phyloP scores from a whole-genome alignment of 352 stramenopile genomes.

The Pythium aquatile region DNA sequence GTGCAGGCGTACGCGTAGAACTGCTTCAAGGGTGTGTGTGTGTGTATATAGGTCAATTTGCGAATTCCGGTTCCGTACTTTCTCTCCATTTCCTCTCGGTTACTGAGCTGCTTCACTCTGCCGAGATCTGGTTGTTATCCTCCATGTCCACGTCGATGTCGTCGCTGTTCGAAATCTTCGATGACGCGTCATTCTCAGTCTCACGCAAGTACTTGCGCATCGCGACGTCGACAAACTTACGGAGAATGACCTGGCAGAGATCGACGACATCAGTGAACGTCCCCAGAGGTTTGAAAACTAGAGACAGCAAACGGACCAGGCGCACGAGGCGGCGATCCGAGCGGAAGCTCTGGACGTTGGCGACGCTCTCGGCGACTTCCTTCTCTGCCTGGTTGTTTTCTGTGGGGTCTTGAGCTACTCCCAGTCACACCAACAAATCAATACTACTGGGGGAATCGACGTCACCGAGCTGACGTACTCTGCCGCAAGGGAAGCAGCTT shows the following conservation, averaged over 20 bases:
- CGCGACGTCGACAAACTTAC: conserved; percentile 60
- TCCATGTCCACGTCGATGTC: conserved; percentile 13
- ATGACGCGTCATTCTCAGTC: conserved; percentile 23
- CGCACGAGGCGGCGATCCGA: conserved; percentile 74
- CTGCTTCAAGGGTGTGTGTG: conserved; percentile 5
- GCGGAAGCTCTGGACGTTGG: conserved; percentile 79
- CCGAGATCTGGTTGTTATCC: conserved; percentile 21
- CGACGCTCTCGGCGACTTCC: conserved; percentile 58
- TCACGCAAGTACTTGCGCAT: conserved; percentile 66
- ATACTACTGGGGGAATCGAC: no score
- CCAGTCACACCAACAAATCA: neutral
- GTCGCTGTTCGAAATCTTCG: neutral
- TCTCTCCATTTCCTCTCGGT: neutral
- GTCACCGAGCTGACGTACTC: conserved; percentile 27
- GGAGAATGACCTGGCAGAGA: conserved; percentile 53
- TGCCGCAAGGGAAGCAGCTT: conserved; percentile 57
- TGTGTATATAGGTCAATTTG: conserved; percentile 24
- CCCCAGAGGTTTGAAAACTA: neutral
- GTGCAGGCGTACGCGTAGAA: conserved; percentile 32
- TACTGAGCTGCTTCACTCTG: neutral
- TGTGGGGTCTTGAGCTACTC: conserved; percentile 36
- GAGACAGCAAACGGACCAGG: conserved; percentile 33
- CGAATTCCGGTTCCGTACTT: neutral
- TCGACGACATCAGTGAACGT: neutral
- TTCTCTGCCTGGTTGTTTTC: conserved; percentile 57